Evolutionary conservation across 2,329 filamentous ascomycete species (phyloP).

Genomic region (Colletotrichum tamarilloi): DNA sequence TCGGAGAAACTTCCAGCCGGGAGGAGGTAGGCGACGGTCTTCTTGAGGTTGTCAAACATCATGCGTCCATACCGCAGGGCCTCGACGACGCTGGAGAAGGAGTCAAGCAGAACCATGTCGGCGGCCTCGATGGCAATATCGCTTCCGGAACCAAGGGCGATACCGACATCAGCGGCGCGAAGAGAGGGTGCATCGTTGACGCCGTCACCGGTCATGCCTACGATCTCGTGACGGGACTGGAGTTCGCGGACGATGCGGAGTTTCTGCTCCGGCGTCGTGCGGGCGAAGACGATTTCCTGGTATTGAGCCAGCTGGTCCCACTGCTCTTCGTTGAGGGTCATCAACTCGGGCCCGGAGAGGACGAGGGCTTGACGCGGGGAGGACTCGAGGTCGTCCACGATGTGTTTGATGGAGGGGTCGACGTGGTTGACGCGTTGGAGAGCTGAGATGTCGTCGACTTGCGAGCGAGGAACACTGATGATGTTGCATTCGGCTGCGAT

Average conservation of each 20-base stretch:
- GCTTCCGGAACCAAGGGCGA: constrained; percentile 82
- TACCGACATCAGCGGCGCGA: constrained; percentile 83
- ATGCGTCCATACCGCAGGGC: constrained; percentile 79
- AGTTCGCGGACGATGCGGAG: constrained; percentile 83
- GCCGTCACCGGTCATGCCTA: constrained; percentile 89
- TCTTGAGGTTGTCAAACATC: constrained; percentile 85
- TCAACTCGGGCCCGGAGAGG: constrained; percentile 73
- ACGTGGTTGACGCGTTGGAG: constrained; percentile 53
- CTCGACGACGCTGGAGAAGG: constrained; percentile 77
- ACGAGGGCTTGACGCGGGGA: constrained; percentile 63
- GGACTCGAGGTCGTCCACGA: constrained; percentile 30
- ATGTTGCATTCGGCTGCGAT: constrained; percentile 81
- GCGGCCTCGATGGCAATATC: constrained; percentile 87
- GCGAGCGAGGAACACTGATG: constrained; percentile 61
- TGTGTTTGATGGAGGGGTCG: constrained; percentile 36
- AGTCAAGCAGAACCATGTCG: constrained; percentile 83
- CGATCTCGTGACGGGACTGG: constrained; percentile 71
- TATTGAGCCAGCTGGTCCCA: constrained; percentile 76
- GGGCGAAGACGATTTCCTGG: constrained; percentile 79
- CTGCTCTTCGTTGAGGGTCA: constrained; percentile 72
- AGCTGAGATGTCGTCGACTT: constrained; percentile 64
- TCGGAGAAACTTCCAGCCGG: constrained; percentile 81
- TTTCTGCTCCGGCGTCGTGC: constrained; percentile 83
- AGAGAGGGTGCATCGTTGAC: constrained; percentile 89
- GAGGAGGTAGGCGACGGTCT: constrained; percentile 79